These are phyloP conservation scores for Aspergillus vadensis DNA, from an alignment of 2,329 filamentous ascomycete species.

Conservation along the genomic window DNA sequence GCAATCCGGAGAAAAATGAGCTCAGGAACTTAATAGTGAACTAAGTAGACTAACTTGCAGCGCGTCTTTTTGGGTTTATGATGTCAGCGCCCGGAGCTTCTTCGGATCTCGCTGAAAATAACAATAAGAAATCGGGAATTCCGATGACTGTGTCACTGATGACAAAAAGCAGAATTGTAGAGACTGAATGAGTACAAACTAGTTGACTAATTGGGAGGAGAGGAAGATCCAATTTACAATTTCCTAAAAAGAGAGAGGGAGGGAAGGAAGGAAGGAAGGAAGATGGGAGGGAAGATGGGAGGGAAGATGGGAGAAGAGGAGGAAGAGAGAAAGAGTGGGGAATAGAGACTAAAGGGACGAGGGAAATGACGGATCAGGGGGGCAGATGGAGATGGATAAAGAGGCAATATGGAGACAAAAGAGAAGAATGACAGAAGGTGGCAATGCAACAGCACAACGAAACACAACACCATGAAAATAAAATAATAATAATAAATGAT, in stretches of 20 bases:
- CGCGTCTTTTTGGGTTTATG: not conserved
- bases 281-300: not conserved
- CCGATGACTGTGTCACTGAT: not conserved
- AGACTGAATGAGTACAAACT: not conserved
- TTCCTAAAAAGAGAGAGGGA: not conserved
- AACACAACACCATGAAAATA: not conserved
- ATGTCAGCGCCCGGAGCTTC: conserved; percentile 2
- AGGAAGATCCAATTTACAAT: not conserved
- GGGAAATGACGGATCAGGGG: conserved; percentile 5
- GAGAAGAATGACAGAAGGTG: not conserved
- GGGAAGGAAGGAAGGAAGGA: not conserved
- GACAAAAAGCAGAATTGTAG: not conserved
- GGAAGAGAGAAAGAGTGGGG: not conserved
- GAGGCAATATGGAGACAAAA: not conserved
- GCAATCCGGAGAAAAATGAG: conserved; percentile 4
- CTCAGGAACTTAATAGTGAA: not conserved
- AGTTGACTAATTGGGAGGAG: too few species aligned
- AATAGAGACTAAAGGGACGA: not conserved
- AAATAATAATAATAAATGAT: too few species aligned
- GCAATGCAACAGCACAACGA: not conserved
- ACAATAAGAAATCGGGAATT: not conserved
- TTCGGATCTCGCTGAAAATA: not conserved
- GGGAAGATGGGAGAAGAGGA: not conserved
- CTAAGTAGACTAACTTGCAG: too few species aligned
- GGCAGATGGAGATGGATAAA: not conserved